Conservation (phyloP, 257 asterid species). For the Vinca minor region DNA sequence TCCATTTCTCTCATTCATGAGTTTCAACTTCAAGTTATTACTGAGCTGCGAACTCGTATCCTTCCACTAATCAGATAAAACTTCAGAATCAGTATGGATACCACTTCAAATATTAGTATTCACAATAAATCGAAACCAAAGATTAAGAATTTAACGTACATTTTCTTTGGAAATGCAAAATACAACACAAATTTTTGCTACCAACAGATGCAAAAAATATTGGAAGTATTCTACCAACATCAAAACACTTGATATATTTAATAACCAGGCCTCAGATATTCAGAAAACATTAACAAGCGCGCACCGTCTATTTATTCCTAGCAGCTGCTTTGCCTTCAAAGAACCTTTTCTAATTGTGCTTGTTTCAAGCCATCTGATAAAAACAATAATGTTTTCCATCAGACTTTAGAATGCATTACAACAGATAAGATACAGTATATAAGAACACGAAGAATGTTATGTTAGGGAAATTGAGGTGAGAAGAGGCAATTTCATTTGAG, state of each 20-base stretch:
- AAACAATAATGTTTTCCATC: not conserved
- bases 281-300: not conserved
- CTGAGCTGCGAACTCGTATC: no score
- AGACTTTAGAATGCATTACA: not conserved
- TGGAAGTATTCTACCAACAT: not conserved
- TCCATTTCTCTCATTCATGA: no score
- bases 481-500: not conserved
- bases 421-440: not conserved
- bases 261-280: not conserved
- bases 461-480: not conserved
- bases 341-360: not conserved
- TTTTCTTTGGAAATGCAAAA: conserved; percentile 1
- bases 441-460: not conserved
- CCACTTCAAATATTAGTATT: no score
- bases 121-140: no score
- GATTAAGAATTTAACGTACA: not conserved
- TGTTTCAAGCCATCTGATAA: not conserved
- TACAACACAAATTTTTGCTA: conserved; percentile 1
- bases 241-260: not conserved
- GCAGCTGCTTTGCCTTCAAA: not conserved
- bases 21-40: no score
- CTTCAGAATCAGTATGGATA: no score
- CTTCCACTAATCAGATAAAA: no score
- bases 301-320: not conserved
- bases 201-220: not conserved